Evolutionary conservation across 106 monocot genomes (phyloP), one percentile per base, ranked within the genome.

Genomic region (Dendrobium catenatum): DNA sequence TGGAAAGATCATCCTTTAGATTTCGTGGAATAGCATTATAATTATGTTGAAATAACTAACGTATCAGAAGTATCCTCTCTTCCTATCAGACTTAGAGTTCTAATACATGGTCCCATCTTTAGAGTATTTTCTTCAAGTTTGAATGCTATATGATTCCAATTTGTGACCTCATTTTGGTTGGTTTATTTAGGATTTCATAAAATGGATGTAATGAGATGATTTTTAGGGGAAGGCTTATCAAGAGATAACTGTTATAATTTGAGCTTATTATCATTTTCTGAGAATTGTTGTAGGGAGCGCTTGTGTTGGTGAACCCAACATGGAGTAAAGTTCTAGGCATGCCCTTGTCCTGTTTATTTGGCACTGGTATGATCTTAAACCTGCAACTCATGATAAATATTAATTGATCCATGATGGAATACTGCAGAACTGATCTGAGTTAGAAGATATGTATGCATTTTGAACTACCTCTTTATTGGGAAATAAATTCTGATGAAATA

Each of bases 251-350:
- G 56, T 75, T 74, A 75, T 3, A 41, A 37, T 70, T 70, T 70
- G 29, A 70, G 11, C 68, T 37, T 37, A 15, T 70, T 37, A 37
- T 54, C 22, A 37, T 81, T 74, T 54, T 54, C 26, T 75, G 73
- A 56, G 75, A 81, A 75, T 58, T 59, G 73, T 81, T 81, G 81
- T 81, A 81, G 81, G 75, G 75, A 75, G 75, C 54, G 75, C 75
- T 55, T 75, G 73, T 81, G 75, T 75, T 81, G 81, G 81, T 75
- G 74, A 75, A 40, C 37, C 42, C 75, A 73, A 75, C 74, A 81
- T 20, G 73, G 48, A 55, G 81, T 56, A 75, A 56, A 42, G 68
- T 33, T 75, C 59, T 81, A 81, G 75, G 29, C 64, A 15, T 22
- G 10, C 75, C 75, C 54, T 55, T 81, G 55, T 75, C 73, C 54